phyloP scores from a whole-genome alignment of 768 basidiomycete species.

The Agrocybe pediades region DNA sequence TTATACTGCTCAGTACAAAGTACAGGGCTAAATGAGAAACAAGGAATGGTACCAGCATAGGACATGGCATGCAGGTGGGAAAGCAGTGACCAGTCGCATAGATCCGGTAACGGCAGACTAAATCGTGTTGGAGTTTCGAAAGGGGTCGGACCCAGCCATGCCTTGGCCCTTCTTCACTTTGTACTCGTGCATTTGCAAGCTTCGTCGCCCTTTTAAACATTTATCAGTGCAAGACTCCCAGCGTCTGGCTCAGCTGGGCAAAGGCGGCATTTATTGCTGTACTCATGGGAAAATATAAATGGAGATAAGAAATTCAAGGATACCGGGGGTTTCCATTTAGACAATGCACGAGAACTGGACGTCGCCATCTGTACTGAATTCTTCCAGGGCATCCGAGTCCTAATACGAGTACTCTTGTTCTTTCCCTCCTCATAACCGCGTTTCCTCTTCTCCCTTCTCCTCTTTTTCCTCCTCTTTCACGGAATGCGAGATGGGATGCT shows the following conservation, averaged over 20 bases:
- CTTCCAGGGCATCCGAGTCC: conserved; percentile 16
- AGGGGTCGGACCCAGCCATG: too few relatives aligned
- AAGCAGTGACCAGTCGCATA: not conserved
- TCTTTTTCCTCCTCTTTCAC: conserved; percentile 28
- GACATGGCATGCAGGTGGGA: not conserved
- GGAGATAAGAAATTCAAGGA: conserved; percentile 19
- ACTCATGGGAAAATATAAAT: conserved; percentile 13
- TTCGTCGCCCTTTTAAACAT: too few relatives aligned
- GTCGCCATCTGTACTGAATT: not conserved
- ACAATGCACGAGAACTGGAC: conserved; percentile 9
- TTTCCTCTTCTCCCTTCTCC: conserved; percentile 25
- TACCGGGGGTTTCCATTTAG: conserved; percentile 20
- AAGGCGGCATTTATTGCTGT: not conserved
- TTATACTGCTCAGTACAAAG: conserved; percentile 6
- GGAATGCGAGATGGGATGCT: conserved; percentile 61
- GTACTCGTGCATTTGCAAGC: too few relatives aligned
- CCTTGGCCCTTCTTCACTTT: too few relatives aligned
- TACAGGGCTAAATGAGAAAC: conserved; percentile 12
- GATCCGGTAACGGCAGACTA: conserved; percentile 1
- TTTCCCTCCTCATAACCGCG: conserved; percentile 36
- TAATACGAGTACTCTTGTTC: conserved; percentile 40
- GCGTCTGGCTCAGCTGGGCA: too few relatives aligned
- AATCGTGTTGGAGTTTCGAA: too few relatives aligned
- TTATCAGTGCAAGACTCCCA: too few relatives aligned
- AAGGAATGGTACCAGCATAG: conserved; percentile 5